Evolutionary conservation across 2,329 filamentous ascomycete species (phyloP).

Genomic region (Arthrinium puccinioides): DNA sequence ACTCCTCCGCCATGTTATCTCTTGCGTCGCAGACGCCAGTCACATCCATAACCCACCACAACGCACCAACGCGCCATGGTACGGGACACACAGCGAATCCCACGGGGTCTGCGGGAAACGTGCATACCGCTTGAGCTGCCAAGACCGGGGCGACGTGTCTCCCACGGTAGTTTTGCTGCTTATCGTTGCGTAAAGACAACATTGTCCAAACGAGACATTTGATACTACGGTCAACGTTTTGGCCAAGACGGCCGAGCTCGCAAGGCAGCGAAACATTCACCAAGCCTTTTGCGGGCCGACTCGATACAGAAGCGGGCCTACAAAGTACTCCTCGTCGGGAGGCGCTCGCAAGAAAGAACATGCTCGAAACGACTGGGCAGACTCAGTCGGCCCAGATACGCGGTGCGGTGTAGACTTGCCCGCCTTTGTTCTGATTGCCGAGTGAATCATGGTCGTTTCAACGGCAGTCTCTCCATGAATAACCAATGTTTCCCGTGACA

Average conservation of each 20-base stretch:
- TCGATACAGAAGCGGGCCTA: slow-evolving; percentile 1
- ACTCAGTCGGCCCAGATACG: background rate
- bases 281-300: slow-evolving; percentile 2
- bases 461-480: no score
- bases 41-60: no score
- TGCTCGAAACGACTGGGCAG: slow-evolving; percentile 1
- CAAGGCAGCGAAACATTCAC: background rate
- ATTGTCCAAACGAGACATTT: background rate
- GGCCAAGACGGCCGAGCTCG: background rate
- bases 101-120: background rate
- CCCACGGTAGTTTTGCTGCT: background rate
- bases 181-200: background rate
- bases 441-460: no score
- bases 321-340: no score
- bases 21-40: background rate
- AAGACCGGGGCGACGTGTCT: slow-evolving; percentile 1
- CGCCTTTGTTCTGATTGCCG: no score
- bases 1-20: background rate
- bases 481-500: no score
- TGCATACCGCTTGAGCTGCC: background rate
- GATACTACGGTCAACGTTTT: background rate
- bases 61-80: no score
- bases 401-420: no score
- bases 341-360: background rate
- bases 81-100: slow-evolving; percentile 1